Percentiles rank a stretch among this genome's conserved stretches.
Conservation (phyloP, 164 flowering plant genomes). For the Aristolochia californica region DNA sequence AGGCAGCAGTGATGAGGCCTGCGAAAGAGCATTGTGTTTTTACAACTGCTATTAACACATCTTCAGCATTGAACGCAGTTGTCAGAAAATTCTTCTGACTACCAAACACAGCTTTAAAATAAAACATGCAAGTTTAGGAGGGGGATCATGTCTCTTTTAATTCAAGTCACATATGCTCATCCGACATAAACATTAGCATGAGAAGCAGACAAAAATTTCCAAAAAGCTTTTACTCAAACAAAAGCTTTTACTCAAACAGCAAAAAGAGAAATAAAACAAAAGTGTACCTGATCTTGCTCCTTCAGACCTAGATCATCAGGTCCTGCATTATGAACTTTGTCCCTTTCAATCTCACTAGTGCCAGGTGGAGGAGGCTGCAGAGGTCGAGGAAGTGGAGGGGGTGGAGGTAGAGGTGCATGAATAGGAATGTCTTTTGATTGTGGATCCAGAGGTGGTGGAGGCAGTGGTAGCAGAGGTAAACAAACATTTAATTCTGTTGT, state of each 20-base stretch:
- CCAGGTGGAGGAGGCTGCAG: constrained; percentile 80
- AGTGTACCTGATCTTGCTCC: constrained; percentile 36
- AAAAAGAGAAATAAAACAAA: not conserved
- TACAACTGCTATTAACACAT: not conserved
- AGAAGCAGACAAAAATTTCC: too few species aligned
- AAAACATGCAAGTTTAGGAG: too few species aligned
- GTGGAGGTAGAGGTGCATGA: constrained; percentile 43
- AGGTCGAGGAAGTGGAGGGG: constrained; percentile 33
- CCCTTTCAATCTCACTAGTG: constrained; percentile 30
- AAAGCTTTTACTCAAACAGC: too few species aligned
- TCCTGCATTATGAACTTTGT: constrained; percentile 22
- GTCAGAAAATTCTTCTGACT: too few species aligned
- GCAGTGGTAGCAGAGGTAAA: constrained; percentile 62
- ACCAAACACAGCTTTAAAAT: too few species aligned
- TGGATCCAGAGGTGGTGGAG: constrained; percentile 80
- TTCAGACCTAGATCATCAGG: constrained; percentile 28
- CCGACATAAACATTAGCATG: too few species aligned
- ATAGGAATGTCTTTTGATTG: constrained; percentile 49
- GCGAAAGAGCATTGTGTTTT: constrained; percentile 3
- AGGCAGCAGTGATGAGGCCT: constrained; percentile 59
- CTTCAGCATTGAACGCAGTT: too few species aligned
- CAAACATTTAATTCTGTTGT: constrained; percentile 24
- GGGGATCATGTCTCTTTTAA: too few species aligned
- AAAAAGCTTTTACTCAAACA: too few species aligned
- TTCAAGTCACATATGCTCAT: too few species aligned